Base-by-base conservation (phyloP, 225 moss, liverwort and hornwort species). In the Physcomitrellopsis africana region DNA sequence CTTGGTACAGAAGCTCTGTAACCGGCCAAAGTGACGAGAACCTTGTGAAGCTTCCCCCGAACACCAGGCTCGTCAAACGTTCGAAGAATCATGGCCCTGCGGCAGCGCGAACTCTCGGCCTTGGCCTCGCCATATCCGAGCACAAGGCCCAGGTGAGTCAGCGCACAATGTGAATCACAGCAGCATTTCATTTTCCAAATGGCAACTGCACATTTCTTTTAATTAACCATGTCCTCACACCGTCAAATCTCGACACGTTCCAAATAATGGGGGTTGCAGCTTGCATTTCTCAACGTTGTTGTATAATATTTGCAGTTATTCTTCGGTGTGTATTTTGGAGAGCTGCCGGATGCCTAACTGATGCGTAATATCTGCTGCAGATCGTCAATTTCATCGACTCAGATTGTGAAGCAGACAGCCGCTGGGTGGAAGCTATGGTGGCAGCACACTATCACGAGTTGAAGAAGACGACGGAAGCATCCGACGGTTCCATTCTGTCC, bases 351-450 rank as follows among this genome's bases (percentile, higher is more conserved):
- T 64, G 41, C 57, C 15, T 24, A 60, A 37, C 27, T 69, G 27
- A 46, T 41, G 43, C 12, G 57, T 45, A 9, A 23, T 22, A 12
- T 11, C 6, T 56, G 67, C 29, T 71, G 22, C 80, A 87, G 87
- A 84, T 87, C 37, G 77, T 87, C 53, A 87, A 87, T 71, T 87
- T 87, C 32, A 87, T 87, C 70, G 87, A 87, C 53, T 87, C 87
- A 3, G 87, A 87, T 24, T 87, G 87, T 53, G 87, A 88, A 66
- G 87, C 87, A 51, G 87, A 88, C 17, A 72, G 54, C 44, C 85
- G 84, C 29, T 86, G 87, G 87, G 80, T 88, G 11, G 87, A 88
- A 72, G 80, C 85, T 18, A 85, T 88, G 87, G 87, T 88, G 26
- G 75, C 74, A 5, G 87, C 85, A 0, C 87, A 88, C 51, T 88